These are phyloP conservation scores for Cladosporium cucumerinum DNA, from an alignment of 2,329 filamentous ascomycete species.

Conservation along the genomic window DNA sequence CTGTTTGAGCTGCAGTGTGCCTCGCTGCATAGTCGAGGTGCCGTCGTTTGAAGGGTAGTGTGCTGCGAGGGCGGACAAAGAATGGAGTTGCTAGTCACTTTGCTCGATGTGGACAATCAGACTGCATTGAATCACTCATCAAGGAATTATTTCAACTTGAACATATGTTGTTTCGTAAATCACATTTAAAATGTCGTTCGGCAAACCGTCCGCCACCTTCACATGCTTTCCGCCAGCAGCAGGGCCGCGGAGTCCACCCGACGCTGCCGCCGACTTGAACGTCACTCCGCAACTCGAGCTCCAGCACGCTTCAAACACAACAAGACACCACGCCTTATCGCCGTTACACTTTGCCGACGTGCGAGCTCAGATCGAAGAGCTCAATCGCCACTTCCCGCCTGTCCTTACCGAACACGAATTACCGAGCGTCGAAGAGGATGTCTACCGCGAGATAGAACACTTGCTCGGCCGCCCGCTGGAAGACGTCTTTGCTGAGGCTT, in stretches of 20 bases:
- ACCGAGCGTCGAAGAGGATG: neutral
- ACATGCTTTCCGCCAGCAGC: neutral
- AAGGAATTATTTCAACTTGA: neutral
- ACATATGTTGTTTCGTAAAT: neutral
- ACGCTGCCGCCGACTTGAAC: neutral
- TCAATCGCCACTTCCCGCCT: slow-evolving; percentile 5
- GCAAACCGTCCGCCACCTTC: neutral
- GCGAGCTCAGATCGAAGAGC: slow-evolving; percentile 5
- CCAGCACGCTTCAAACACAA: neutral
- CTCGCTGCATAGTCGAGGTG: neutral
- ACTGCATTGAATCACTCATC: neutral
- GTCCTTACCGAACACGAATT: slow-evolving; percentile 13
- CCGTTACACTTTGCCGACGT: slow-evolving; percentile 11
- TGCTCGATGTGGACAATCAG: neutral
- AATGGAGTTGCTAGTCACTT: neutral
- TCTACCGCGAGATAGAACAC: slow-evolving; percentile 9
- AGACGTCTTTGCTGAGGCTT: slow-evolving; percentile 12
- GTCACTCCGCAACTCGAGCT: neutral
- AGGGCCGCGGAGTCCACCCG: neutral
- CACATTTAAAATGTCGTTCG: neutral
- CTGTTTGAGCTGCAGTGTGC: neutral
- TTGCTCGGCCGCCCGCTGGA: slow-evolving; percentile 15
- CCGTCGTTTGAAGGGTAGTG: neutral
- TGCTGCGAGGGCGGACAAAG: neutral
- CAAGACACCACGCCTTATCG: neutral